Base-by-base conservation (phyloP, 2,329 filamentous ascomycete species). In the Chaetomiaceae sp. region DNA sequence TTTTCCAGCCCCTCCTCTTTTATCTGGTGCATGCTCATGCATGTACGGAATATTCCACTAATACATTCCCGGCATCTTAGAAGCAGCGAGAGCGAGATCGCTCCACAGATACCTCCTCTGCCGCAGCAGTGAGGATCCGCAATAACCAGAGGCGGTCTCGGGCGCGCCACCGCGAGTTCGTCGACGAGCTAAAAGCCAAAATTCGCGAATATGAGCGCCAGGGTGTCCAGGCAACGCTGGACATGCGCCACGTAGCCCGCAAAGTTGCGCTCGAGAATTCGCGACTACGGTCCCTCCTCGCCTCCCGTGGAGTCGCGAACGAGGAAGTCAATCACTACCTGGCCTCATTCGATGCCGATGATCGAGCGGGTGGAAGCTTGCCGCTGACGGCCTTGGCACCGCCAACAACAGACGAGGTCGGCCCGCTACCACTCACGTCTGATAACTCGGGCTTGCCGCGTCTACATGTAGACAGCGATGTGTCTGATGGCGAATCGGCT, bases 121-220 rank as follows among this genome's bases (percentile, higher is more conserved):
- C 35, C 16, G 35, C 33, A n/a, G 33, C 43, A n/a, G n/a, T n/a
- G n/a, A 35, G 43, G 43, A 46, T 51, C n/a, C 71, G 75, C 56
- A 71, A 78, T 55, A 79, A 77, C 61, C 77, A 81, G 65, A 74
- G 76, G 41, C 73, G 73, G 31, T 77, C 73, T 14, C 71, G 78
- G 31, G 75, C 73, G 23, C 74, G 77, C 33, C 73, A 70, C 27
- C 73, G 73, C 53, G 75, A 77, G 54, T 73, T 75, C 51, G 64
- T 79, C 50, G 69, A 73, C 44, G 68, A 68, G 13, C 66, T 82
- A 53, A 73, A 77, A 59, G 65, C 60, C 19, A 69, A 70, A 38
- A 55, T 81, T 30, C 67, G 68, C 17, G 72, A 73, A 23, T 74
- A 73, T 60, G 74, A 79, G 64, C 64, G 63, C n/a, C 67, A 64